Evolutionary conservation across 371 early-diverging fungal genomes (phyloP), one percentile per base, ranked within the genome.

Genomic region (Sporodiniella umbellata): DNA sequence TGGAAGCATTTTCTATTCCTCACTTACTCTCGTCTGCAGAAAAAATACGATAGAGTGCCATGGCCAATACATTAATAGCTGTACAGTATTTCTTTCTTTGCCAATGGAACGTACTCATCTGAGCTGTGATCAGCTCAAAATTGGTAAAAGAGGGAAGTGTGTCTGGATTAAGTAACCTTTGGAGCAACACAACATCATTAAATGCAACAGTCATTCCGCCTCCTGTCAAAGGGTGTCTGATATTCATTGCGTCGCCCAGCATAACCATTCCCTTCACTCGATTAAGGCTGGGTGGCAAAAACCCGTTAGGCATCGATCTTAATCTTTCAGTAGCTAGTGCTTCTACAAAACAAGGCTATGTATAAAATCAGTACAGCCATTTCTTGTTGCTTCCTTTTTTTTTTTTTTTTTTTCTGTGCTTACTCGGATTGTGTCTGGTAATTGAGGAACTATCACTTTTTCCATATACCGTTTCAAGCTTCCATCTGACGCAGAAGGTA

Each of bases 181-280:
- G 53, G 42, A 94, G 47, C 19, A 82, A 75, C 1, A 90, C 86
- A 8, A 89, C 88, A 64, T 96, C 96, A 69, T 88, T 88, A 44
- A 94, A 76, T 4, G 87, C 96, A 0, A 96, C 90, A 0, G 96
- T 95, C 96, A 96, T 96, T n/a, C 96, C 96, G 52, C 86, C 63
- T 24, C 96, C 95, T 1, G 95, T 95, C 48, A 96, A 73, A 7
- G 94, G 94, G 50, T 94, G 94, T 26, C 95, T 77, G 80, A 95
- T 93, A 68, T 96, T 96, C 72, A 89, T 83, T 7, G 96, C 91
- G 73, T 96, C 97, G 28, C 97, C 97, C 26, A 93, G 57, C 11
- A 94, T 56, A 25, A 94, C 75, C 17, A 91, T 70, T 8, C 97
- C 97, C 24, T 72, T 64, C 2, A 62, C 53, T 17, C 66, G 52